These are phyloP conservation scores for Lactarius indigo DNA, from an alignment of 768 basidiomycete species.

Conservation along the genomic window DNA sequence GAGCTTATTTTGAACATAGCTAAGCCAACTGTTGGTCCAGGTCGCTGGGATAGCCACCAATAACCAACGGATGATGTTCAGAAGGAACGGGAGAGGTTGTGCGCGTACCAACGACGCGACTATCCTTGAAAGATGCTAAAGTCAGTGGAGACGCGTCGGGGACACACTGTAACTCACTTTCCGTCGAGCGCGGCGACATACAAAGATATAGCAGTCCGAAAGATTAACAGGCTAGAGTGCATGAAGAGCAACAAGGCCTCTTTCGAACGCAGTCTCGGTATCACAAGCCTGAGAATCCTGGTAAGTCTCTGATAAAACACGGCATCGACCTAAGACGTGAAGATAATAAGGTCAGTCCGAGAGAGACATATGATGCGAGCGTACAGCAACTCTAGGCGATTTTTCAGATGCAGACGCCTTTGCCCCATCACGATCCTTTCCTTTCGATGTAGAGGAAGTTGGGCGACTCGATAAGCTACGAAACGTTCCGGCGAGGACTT, in stretches of 20 bases:
- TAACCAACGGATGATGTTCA: conserved; percentile 87
- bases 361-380: conserved; percentile 28
- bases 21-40: conserved; percentile 90
- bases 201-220: conserved; percentile 86
- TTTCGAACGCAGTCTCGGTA: conserved; percentile 79
- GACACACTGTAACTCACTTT: conserved; percentile 43
- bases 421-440: conserved; percentile 39
- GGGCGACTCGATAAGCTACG: conserved; percentile 49
- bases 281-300: conserved; percentile 78
- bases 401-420: conserved; percentile 37
- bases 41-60: conserved; percentile 90
- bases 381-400: conserved; percentile 64
- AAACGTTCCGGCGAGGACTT: conserved; percentile 65
- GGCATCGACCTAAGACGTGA: conserved; percentile 68
- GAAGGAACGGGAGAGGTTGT: conserved; percentile 69
- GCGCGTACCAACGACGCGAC: conserved; percentile 93
- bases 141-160: conserved; percentile 7
- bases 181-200: conserved; percentile 95
- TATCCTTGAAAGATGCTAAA: conserved; percentile 50
- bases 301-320: conserved; percentile 82
- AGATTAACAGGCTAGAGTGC: conserved; percentile 86
- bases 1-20: conserved; percentile 91
- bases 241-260: conserved; percentile 84
- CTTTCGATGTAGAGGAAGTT: conserved; percentile 29
- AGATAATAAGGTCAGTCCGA: background rate